phyloP scores from a whole-genome alignment of 768 basidiomycete species.

The Suillus sp. region DNA sequence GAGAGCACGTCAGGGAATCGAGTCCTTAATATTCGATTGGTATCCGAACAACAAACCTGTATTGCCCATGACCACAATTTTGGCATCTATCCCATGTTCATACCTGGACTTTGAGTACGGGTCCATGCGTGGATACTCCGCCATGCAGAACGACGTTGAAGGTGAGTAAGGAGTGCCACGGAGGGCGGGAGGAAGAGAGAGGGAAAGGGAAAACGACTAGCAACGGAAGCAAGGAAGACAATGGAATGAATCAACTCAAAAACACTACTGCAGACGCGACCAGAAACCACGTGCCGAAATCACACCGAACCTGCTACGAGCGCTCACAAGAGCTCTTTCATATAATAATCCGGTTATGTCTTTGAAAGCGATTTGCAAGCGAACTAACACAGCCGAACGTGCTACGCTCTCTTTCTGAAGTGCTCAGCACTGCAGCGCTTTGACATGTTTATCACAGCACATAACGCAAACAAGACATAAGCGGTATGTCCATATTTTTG shows the following conservation, averaged over 20 bases:
- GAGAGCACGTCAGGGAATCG: constrained; percentile 19
- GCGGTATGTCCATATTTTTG: constrained; percentile 41
- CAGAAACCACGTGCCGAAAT: constrained; percentile 32
- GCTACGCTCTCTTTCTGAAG: background rate
- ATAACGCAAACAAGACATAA: constrained; percentile 30
- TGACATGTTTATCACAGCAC: background rate
- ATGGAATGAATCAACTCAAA: constrained; percentile 30
- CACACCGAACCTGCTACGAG: constrained; percentile 13
- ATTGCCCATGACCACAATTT: constrained; percentile 95
- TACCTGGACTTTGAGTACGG: constrained; percentile 69
- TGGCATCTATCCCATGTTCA: constrained; percentile 88
- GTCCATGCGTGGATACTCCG: constrained; percentile 61
- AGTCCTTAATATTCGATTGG: constrained; percentile 11
- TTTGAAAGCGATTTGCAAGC: background rate
- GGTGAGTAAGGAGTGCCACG: constrained; percentile 42
- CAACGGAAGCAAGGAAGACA: constrained; percentile 36
- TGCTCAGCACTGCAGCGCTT: background rate
- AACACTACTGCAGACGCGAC: constrained; percentile 33
- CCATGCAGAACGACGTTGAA: constrained; percentile 44
- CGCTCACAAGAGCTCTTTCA: constrained; percentile 9
- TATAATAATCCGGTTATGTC: background rate
- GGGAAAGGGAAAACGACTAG: constrained; percentile 26
- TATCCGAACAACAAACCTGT: constrained; percentile 42
- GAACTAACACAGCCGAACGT: background rate
- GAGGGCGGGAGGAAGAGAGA: constrained; percentile 39